A percentile compares a stretch with the other conserved stretches of the same genome.
Evolutionary conservation across 2,329 filamentous ascomycete genomes (phyloP).

Genomic region (Ilyonectria sp.): DNA sequence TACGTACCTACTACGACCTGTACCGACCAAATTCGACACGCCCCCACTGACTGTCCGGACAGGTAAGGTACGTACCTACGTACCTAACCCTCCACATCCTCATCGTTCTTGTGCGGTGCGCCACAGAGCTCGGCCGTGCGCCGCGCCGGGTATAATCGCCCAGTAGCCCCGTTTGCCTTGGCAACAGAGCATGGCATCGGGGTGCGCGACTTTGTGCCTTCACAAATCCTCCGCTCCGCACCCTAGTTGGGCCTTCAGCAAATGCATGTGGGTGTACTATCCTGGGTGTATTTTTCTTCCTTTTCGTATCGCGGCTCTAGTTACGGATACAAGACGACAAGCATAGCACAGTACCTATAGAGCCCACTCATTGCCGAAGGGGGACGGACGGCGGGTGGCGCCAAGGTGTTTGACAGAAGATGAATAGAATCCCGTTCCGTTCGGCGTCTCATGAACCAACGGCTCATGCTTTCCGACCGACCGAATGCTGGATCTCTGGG

Average conservation of each 20-base stretch:
- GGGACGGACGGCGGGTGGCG: conserved; percentile 7
- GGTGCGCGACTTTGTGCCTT: conserved; percentile 29
- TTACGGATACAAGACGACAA: background rate
- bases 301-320: conserved; percentile 14
- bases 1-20: conserved; percentile 28
- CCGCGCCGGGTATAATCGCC: conserved; percentile 25
- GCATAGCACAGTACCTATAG: background rate
- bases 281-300: background rate
- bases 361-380: conserved; percentile 9
- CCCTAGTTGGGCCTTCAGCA: background rate
- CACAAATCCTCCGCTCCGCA: conserved; percentile 27
- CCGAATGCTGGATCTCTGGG: background rate
- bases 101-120: conserved; percentile 25
- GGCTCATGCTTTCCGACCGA: conserved; percentile 1
- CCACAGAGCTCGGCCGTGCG: conserved; percentile 18
- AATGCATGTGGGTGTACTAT: conserved; percentile 8
- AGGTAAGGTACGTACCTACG: conserved; percentile 27
- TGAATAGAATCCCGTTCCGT: background rate
- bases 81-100: conserved; percentile 15
- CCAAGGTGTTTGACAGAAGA: background rate
- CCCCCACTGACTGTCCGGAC: conserved; percentile 14
- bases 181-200: conserved; percentile 15
- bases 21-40: conserved; percentile 34
- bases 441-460: conserved; percentile 16
- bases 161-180: conserved; percentile 24